Conservation (phyloP, 2,329 filamentous ascomycete genomes). For the Sarocladiaceae sp. region DNA sequence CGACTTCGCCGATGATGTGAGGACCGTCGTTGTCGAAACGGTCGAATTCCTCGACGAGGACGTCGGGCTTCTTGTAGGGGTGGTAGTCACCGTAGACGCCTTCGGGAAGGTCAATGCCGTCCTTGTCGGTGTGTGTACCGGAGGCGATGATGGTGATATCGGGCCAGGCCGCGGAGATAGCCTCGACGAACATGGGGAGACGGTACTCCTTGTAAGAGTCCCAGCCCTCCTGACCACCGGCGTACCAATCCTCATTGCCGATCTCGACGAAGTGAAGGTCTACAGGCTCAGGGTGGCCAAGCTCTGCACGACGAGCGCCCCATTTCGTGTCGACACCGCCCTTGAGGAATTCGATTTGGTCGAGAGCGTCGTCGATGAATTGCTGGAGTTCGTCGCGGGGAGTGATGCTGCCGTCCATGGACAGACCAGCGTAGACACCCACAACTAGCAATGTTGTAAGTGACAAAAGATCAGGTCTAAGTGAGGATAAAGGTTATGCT, state of each 20-base stretch:
- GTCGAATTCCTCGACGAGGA: slow-evolving; percentile 44
- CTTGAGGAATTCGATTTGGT: slow-evolving; percentile 60
- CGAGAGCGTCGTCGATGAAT: slow-evolving; percentile 55
- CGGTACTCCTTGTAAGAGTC: slow-evolving; percentile 49
- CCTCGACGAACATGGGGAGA: slow-evolving; percentile 55
- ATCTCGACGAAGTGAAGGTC: slow-evolving; percentile 58
- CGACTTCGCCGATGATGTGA: slow-evolving; percentile 46
- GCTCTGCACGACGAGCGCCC: slow-evolving; percentile 52
- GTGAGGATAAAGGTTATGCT: slow-evolving; percentile 14
- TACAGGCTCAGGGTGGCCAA: slow-evolving; percentile 60
- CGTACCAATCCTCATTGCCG: slow-evolving; percentile 65
- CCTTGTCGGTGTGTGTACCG: slow-evolving; percentile 37
- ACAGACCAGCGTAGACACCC: slow-evolving; percentile 53
- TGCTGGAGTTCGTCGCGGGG: slow-evolving; percentile 47
- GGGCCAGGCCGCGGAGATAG: slow-evolving; percentile 52
- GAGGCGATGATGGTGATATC: slow-evolving; percentile 53
- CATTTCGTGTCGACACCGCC: slow-evolving; percentile 50
- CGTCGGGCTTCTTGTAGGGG: slow-evolving; percentile 46
- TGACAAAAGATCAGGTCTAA: background rate
- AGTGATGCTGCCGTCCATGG: slow-evolving; percentile 48
- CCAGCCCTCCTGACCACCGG: slow-evolving; percentile 40
- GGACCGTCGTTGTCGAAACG: slow-evolving; percentile 46
- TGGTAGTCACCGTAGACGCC: slow-evolving; percentile 46
- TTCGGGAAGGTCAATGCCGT: slow-evolving; percentile 33
- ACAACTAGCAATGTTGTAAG: slow-evolving; percentile 33